These are phyloP conservation scores for Circinella minor DNA, from an alignment of 371 early-diverging fungal genomes.

Conservation along the genomic window DNA sequence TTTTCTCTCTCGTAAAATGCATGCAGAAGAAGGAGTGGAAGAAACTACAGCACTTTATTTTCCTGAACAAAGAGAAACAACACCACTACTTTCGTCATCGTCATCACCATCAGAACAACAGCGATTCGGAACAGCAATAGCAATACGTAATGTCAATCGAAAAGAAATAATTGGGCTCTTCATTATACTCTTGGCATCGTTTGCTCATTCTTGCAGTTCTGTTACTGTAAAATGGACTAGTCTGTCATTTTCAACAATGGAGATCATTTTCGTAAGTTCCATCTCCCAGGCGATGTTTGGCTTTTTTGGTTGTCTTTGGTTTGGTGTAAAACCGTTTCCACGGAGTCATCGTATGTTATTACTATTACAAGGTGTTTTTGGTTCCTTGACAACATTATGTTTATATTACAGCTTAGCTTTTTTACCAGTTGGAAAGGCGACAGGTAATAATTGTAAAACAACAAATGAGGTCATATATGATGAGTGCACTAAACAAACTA, in stretches of 20 bases:
- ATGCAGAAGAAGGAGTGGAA: too few species aligned
- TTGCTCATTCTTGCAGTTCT: constrained; percentile 71
- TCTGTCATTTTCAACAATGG: constrained; percentile 57
- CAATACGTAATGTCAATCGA: background rate
- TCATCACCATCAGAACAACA: background rate
- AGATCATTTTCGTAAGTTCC: constrained; percentile 76
- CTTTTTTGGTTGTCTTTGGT: constrained; percentile 51
- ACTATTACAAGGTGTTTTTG: constrained; percentile 48
- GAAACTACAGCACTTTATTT: background rate
- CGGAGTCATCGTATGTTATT: constrained; percentile 59
- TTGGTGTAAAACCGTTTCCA: constrained; percentile 55
- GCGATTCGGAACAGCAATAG: background rate
- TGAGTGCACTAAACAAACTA: too few species aligned
- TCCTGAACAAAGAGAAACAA: background rate
- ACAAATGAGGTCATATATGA: background rate
- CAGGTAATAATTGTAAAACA: constrained; percentile 42
- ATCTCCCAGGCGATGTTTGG: constrained; percentile 65
- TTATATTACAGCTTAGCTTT: constrained; percentile 72
- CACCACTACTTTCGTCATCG: background rate
- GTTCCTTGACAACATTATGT: constrained; percentile 65
- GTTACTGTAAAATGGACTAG: constrained; percentile 68
- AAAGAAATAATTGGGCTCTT: constrained; percentile 30
- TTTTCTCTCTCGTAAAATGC: too few species aligned
- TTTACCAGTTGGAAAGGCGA: constrained; percentile 76
- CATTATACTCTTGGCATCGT: constrained; percentile 66